Evolutionary conservation across 2,329 filamentous ascomycete species (phyloP), one percentile per base, ranked within the genome.

Genomic region (Amauroascus verrucosus): DNA sequence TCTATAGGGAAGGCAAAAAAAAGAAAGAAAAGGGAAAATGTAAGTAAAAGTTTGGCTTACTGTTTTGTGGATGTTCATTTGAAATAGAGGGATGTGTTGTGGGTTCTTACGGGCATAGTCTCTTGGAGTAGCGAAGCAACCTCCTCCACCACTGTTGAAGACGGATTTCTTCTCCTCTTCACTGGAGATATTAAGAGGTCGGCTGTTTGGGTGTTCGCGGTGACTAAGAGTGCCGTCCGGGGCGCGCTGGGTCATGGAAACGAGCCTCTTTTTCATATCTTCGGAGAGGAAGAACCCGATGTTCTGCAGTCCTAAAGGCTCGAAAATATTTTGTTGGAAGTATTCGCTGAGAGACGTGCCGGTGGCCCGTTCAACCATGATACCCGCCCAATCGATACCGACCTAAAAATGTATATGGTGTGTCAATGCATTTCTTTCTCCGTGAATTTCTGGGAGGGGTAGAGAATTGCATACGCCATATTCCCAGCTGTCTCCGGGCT

Each of bases 121-220:
- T 7, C 73, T 71, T 0, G 81, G 80, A 56, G 72, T 75, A 0
- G 79, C 77, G 61, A 79, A 86, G 46, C 78, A 70, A 2, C 83
- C 83, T 2, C 74, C 81, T 3, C 83, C 83, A 4, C 79, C 83
- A 41, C 75, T 77, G 62, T 84, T 75, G 63, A 83, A 77, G 9
- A 77, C 64, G 2, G 55, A 50, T 4, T 69, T 66, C 47, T 70
- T 67, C 44, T 80, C 72, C 6, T 73, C 67, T 9, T 72, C 63
- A 1, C 67, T 71, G 4, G 70, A 65, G 4, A 66, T 71, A n/a
- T 72, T 62, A 0, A 82, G 62, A 0, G 78, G 69, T 2, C 66
- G 65, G 1, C 74, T 73, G 48, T 73, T 72, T 1, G 76, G 60
- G 58, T 84, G 81, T 48, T 83, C 76, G 40, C 72, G 61, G 0